Percentiles rank a stretch among this genome's conserved stretches.
Evolutionary conservation across 257 asterid genomes (phyloP).

Genomic region (Lycium ferocissimum): DNA sequence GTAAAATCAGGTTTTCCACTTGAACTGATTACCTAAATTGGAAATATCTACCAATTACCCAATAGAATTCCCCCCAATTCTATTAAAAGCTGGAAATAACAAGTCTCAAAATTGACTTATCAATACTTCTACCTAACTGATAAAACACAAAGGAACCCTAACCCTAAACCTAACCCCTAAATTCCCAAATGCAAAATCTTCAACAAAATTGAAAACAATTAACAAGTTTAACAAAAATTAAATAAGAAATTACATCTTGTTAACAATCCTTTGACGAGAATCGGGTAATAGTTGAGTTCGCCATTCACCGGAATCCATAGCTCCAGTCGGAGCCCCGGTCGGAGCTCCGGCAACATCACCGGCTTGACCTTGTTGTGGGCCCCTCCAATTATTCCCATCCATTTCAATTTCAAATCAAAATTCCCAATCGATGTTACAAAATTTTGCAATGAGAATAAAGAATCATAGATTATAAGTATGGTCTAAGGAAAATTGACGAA

Average conservation of each 20-base stretch:
- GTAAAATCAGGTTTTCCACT: too few relatives aligned
- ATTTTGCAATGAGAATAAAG: too few relatives aligned
- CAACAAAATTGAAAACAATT: background rate
- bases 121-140: background rate
- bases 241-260: slow-evolving; percentile 50
- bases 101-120: background rate
- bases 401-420: background rate
- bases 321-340: background rate
- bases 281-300: slow-evolving; percentile 64
- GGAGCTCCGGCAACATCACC: background rate
- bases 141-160: background rate
- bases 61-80: background rate
- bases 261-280: slow-evolving; percentile 72
- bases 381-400: background rate
- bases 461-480: too few relatives aligned
- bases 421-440: too few relatives aligned
- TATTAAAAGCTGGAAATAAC: background rate
- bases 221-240: background rate
- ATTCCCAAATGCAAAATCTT: background rate
- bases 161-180: too few relatives aligned
- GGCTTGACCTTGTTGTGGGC: background rate
- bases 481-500: too few relatives aligned
- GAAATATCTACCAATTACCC: background rate
- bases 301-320: slow-evolving; percentile 53
- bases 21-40: background rate